These are phyloP conservation scores for Inga leiocalycina DNA, from an alignment of 306 rosid genomes.

Conservation along the genomic window DNA sequence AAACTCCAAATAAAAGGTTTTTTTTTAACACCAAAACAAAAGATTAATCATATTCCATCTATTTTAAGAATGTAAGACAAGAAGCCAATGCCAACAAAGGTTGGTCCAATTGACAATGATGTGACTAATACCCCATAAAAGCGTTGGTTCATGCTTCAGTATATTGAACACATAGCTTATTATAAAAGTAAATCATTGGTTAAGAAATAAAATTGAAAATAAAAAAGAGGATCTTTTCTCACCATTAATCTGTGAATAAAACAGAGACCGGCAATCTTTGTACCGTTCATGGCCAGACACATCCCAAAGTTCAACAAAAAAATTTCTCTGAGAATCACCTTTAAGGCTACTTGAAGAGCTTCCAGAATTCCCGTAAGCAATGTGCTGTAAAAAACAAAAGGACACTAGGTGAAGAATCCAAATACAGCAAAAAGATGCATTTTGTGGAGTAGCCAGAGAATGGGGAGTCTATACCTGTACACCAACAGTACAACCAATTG, in stretches of 20 bases:
- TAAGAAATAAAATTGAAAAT: not conserved
- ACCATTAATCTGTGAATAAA: conserved; percentile 94
- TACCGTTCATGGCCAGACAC: conserved; percentile 96
- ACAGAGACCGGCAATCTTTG: conserved; percentile 91
- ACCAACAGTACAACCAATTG: conserved; percentile 91
- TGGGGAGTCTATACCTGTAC: conserved; percentile 61
- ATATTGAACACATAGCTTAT: conserved; percentile 25
- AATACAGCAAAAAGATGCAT: conserved; percentile 21
- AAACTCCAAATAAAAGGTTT: not conserved
- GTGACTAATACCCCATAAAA: too few relatives aligned
- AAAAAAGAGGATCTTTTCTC: conserved; percentile 34
- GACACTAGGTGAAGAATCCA: conserved; percentile 31
- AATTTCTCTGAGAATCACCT: conserved; percentile 88
- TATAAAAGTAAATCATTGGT: conserved; percentile 1
- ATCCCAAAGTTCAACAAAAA: conserved; percentile 98
- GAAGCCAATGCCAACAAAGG: conserved; percentile 13
- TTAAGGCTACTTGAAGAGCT: conserved; percentile 89
- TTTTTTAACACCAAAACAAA: not conserved
- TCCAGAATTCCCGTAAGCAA: conserved; percentile 72
- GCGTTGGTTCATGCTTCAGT: not conserved
- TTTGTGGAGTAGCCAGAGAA: conserved; percentile 13
- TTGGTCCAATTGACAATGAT: not conserved
- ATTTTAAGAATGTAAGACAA: conserved; percentile 19
- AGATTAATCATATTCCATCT: not conserved
- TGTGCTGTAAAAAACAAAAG: conserved; percentile 56